Conservation (phyloP, 148 eudicot species). For the Camellia granthamiana region DNA sequence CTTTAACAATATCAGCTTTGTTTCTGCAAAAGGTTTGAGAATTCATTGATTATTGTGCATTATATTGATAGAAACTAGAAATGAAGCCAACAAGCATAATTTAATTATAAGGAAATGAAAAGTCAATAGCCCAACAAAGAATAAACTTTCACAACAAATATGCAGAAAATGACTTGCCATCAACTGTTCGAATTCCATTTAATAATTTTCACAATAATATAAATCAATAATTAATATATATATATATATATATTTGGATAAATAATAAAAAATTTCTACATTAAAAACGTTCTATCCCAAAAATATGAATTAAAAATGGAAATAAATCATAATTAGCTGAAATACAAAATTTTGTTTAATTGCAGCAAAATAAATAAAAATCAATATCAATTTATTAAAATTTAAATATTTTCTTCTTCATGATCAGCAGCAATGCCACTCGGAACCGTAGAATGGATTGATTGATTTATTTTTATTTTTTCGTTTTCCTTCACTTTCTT, state of each 20-base stretch:
- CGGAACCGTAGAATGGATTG: no score
- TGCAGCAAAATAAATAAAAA: neutral
- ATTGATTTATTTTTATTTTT: neutral
- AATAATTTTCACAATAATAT: neutral
- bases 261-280: no score
- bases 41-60: neutral
- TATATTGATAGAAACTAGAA: neutral
- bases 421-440: neutral
- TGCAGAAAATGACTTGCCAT: neutral
- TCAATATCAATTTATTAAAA: no score
- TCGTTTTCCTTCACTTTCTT: neutral
- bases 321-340: neutral
- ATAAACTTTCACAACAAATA: neutral
- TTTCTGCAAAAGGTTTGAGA: constrained; percentile 45
- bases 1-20: constrained; percentile 85
- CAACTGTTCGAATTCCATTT: no score
- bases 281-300: neutral
- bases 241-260: no score
- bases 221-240: neutral
- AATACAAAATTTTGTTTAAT: neutral
- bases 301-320: neutral
- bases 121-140: neutral
- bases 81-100: neutral
- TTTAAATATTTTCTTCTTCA: neutral
- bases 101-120: neutral